Evolutionary conservation across 225 moss, liverwort and hornwort species (phyloP).

Genomic region (Pseudoscleropodium purum): DNA sequence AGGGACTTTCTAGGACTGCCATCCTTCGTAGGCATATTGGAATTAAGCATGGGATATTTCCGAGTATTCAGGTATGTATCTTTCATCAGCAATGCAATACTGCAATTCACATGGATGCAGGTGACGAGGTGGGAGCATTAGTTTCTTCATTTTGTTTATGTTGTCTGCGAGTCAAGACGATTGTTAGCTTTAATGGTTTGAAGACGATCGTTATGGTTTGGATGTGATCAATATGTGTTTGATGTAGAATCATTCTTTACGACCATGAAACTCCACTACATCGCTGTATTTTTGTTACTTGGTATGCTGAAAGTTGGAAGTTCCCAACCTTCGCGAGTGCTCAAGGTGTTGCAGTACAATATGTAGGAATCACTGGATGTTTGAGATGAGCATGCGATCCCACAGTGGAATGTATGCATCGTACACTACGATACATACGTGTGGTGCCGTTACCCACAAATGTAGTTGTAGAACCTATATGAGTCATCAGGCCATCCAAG

Average conservation of each 20-base stretch:
- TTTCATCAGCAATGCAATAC: background rate
- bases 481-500: background rate
- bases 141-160: background rate
- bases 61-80: conserved; percentile 18
- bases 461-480: background rate
- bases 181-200: background rate
- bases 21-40: conserved; percentile 39
- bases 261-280: background rate
- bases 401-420: background rate
- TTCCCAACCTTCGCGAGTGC: background rate
- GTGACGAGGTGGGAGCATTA: background rate
- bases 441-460: background rate
- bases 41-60: conserved; percentile 23
- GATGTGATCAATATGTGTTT: background rate
- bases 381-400: background rate
- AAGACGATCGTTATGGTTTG: background rate
- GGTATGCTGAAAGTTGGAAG: background rate
- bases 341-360: background rate
- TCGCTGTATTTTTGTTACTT: background rate
- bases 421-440: background rate
- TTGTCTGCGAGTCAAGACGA: background rate
- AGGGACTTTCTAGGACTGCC: conserved; percentile 35
- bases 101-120: background rate
- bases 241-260: background rate
- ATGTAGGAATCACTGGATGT: background rate